A percentile compares a stretch with the other conserved stretches of the same genome.
Evolutionary conservation across 352 stramenopile genomes (phyloP).

Genomic region (Phytopythium montanum): DNA sequence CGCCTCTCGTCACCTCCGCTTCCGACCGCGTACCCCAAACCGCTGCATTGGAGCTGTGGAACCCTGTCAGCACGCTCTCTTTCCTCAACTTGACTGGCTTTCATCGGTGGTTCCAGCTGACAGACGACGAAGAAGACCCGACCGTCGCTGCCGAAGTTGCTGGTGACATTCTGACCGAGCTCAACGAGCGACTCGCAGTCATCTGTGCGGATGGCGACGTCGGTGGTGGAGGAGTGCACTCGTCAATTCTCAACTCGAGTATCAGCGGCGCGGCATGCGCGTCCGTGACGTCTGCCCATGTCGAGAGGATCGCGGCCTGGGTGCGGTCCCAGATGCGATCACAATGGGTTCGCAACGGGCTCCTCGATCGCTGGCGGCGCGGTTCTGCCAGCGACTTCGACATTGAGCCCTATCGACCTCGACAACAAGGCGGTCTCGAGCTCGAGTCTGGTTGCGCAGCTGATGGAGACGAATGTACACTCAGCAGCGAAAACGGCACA

Average conservation of each 20-base stretch:
- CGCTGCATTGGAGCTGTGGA: conserved; percentile 35
- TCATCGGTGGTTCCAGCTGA: conserved; percentile 34
- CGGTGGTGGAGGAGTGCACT: conserved; percentile 27
- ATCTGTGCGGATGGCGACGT: conserved; percentile 14
- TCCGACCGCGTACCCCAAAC: conserved; percentile 30
- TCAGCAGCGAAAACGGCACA: conserved; percentile 32
- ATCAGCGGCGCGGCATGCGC: conserved; percentile 26
- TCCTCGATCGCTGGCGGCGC: conserved; percentile 68
- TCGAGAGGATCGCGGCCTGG: conserved; percentile 34
- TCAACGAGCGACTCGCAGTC: conserved; percentile 37
- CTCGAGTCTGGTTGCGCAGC: conserved; percentile 33
- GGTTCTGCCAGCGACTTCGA: conserved; percentile 35
- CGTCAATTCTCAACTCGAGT: conserved; percentile 48
- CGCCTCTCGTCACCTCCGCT: conserved; percentile 11
- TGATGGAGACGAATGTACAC: conserved; percentile 15
- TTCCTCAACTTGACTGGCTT: conserved; percentile 48
- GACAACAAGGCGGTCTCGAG: conserved; percentile 42
- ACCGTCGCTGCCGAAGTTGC: not conserved
- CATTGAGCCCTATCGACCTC: conserved; percentile 60
- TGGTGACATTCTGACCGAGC: conserved; percentile 13
- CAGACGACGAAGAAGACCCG: conserved; percentile 7
- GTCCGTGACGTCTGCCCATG: conserved; percentile 23
- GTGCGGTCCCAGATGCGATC: conserved; percentile 16
- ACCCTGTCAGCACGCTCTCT: conserved; percentile 31
- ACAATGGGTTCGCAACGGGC: conserved; percentile 33